phyloP scores from a whole-genome alignment of 2,329 filamentous ascomycete species.

The Nannizziopsis barbatae region DNA sequence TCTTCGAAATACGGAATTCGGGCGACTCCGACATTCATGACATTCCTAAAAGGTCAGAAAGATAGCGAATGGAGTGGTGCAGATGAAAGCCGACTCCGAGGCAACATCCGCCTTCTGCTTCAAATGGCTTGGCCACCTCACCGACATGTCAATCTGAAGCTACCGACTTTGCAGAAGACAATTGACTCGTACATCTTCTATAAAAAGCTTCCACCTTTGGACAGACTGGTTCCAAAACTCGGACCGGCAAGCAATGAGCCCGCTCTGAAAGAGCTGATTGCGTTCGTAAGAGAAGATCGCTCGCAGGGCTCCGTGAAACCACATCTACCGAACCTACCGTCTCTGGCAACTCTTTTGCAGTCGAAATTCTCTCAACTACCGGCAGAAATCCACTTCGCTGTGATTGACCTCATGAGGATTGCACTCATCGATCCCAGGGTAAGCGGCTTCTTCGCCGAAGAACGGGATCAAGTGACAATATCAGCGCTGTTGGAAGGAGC shows the following conservation, averaged over 20 bases:
- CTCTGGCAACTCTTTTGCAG: slow-evolving; percentile 53
- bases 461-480: slow-evolving; percentile 54
- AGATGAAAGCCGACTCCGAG: slow-evolving; percentile 54
- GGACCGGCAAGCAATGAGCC: slow-evolving; percentile 49
- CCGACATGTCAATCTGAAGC: slow-evolving; percentile 57
- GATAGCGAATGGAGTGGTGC: slow-evolving; percentile 73
- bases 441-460: slow-evolving; percentile 72
- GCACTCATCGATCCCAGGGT: slow-evolving; percentile 66
- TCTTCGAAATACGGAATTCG: slow-evolving; percentile 55
- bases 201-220: slow-evolving; percentile 66
- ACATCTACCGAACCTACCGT: slow-evolving; percentile 57
- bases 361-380: slow-evolving; percentile 47
- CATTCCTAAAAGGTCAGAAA: slow-evolving; percentile 64
- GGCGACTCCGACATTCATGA: slow-evolving; percentile 80
- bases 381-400: slow-evolving; percentile 58
- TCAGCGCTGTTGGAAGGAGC: slow-evolving; percentile 45
- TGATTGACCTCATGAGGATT: slow-evolving; percentile 75
- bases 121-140: slow-evolving; percentile 67
- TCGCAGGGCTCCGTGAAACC: slow-evolving; percentile 52
- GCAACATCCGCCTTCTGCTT: slow-evolving; percentile 61
- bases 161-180: slow-evolving; percentile 58
- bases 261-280: slow-evolving; percentile 52
- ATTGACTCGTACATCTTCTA: slow-evolving; percentile 61
- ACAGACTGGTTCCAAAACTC: slow-evolving; percentile 72
- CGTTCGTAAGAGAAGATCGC: slow-evolving; percentile 57